Percentiles rank a stretch among this genome's conserved stretches.
Conservation (phyloP, 495 filamentous ascomycete genomes). For the Hyaloscypha hepaticicola region DNA sequence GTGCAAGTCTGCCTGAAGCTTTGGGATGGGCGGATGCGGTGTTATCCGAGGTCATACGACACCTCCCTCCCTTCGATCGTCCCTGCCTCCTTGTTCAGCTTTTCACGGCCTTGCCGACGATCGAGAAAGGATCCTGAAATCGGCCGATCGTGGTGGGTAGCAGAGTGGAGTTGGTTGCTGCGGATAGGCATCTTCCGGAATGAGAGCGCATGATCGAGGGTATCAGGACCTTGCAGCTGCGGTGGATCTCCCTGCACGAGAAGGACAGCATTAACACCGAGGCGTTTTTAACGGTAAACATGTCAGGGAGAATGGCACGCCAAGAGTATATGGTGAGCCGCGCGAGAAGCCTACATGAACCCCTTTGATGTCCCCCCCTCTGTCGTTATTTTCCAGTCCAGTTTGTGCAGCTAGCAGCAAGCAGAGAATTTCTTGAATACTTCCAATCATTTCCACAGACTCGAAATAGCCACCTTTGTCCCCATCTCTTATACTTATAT, state of each 20-base stretch:
- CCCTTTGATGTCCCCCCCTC: conserved; percentile 10
- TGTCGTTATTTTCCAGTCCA: conserved; percentile 8
- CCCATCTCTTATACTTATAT: conserved; percentile 14
- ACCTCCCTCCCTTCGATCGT: too few relatives aligned
- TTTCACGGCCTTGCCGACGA: too few relatives aligned
- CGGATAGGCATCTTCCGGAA: too few relatives aligned
- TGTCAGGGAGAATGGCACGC: conserved; percentile 8
- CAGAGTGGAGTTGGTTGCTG: too few relatives aligned
- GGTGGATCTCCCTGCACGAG: too few relatives aligned
- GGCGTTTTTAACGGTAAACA: conserved; percentile 17
- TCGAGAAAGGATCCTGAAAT: too few relatives aligned
- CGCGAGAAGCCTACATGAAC: conserved; percentile 15
- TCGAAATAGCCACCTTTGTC: conserved; percentile 21
- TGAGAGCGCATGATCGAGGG: too few relatives aligned
- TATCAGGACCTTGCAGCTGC: too few relatives aligned
- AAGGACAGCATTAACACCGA: conserved; percentile 8
- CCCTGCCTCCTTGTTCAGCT: too few relatives aligned
- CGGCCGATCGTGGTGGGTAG: too few relatives aligned
- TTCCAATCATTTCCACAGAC: conserved; percentile 16
- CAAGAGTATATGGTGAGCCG: conserved; percentile 1
- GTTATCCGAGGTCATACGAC: too few relatives aligned
- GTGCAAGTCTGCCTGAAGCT: conserved; percentile 7
- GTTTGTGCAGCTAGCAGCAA: conserved; percentile 16
- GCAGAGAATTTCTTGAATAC: conserved; percentile 13
- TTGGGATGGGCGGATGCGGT: too few relatives aligned